A percentile compares a stretch with the other conserved stretches of the same genome.
Conservation (phyloP, 192 early-diverging fungal species). For the Coemansia sp. region DNA sequence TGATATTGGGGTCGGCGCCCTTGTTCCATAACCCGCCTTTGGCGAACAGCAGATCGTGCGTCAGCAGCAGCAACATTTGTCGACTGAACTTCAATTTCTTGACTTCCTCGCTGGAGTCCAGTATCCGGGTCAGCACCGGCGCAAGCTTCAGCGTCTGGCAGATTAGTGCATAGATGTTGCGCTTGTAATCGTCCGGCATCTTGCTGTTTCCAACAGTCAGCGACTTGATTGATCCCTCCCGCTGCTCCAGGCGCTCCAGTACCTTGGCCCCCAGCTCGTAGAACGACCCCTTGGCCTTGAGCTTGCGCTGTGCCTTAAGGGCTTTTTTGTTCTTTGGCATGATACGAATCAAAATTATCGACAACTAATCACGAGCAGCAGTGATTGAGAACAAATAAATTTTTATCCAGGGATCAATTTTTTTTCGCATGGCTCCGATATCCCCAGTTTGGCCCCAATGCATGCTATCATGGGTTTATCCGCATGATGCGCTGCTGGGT, state of each 20-base stretch:
- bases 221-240: conserved; percentile 75
- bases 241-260: conserved; percentile 62
- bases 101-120: conserved; percentile 17
- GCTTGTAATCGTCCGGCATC: conserved; percentile 65
- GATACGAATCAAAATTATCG: too few relatives aligned
- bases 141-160: conserved; percentile 84
- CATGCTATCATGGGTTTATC: too few relatives aligned
- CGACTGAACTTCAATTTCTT: conserved; percentile 41
- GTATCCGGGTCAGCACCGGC: conserved; percentile 20
- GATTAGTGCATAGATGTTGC: conserved; percentile 81
- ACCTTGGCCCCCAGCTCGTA: conserved; percentile 75
- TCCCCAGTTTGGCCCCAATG: too few relatives aligned
- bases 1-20: conserved; percentile 56
- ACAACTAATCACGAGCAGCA: too few relatives aligned
- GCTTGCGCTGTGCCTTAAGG: too few relatives aligned
- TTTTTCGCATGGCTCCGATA: too few relatives aligned
- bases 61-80: conserved; percentile 61
- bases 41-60: conserved; percentile 85
- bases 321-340: neutral
- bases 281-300: too few relatives aligned
- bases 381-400: too few relatives aligned
- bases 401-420: too few relatives aligned
- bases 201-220: conserved; percentile 64
- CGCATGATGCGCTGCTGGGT: too few relatives aligned
- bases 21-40: conserved; percentile 62